Evolutionary conservation across 495 filamentous ascomycete species (phyloP), one percentile per base, ranked within the genome.

Genomic region (Talaromyces wortmannii): DNA sequence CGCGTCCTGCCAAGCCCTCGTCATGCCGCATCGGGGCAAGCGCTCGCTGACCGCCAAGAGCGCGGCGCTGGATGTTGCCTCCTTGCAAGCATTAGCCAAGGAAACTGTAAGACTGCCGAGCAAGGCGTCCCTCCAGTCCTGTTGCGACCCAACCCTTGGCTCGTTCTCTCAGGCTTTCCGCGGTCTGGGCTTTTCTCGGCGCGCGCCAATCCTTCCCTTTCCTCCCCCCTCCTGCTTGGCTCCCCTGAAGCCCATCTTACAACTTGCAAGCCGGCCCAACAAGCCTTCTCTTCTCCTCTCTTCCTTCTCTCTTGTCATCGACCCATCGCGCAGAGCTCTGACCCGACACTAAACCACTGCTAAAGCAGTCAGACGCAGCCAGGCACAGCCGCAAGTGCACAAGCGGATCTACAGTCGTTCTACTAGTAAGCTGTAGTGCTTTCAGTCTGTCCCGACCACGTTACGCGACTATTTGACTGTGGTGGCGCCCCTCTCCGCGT

Each of bases 101-200:
- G n/a, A n/a, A n/a, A n/a, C n/a, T n/a, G n/a, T 43, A 15, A 15
- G 2, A 11, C 11, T 43, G 40, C 40, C 40, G 5, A 43, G 40
- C 40, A 11, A 43, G 40, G 40, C 40, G 40, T 43, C 12, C 42
- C 42, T 16, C 12, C 42, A 2, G 2, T 51, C 30, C 36, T 52
- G 15, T 7, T 52, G 23, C 23, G 23, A 23, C 23, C 36, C 36
- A 8, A 8, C 2, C 36, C 36, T 40, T 23, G 23, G 36, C 36
- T 40, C 13, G 5, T 5, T 40, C 2, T 2, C 36, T 40, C 36
- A 13, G 36, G 23, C 23, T 23, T 23, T 18, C 50, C 42, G 40
- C 42, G 52, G 52, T 32, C 52, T 53, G 52, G 52, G 52, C 52
- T 18, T 16, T 53, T 40, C 52, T 53, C 42, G 52, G 52, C 52